A percentile compares a stretch with the other conserved stretches of the same genome.
These are phyloP conservation scores for Chrysosporium keratinophilum DNA, from an alignment of 2,329 filamentous ascomycete genomes.

Conservation along the genomic window DNA sequence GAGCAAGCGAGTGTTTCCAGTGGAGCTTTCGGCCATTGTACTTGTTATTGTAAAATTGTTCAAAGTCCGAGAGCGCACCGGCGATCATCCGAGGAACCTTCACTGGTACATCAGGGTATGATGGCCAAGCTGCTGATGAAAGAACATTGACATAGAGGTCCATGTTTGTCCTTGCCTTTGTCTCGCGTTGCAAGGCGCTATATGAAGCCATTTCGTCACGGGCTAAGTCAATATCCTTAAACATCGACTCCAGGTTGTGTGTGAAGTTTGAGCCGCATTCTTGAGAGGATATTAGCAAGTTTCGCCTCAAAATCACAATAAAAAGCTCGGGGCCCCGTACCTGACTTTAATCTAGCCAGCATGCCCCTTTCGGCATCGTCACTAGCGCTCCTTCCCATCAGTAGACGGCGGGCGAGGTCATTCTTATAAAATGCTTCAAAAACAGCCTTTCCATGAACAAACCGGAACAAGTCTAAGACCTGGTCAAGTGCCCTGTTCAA, in stretches of 20 bases:
- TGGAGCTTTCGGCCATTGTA: slow-evolving; percentile 76
- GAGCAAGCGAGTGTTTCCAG: slow-evolving; percentile 89
- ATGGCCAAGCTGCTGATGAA: slow-evolving; percentile 86
- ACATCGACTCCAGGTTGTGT: slow-evolving; percentile 97
- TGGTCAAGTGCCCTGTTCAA: slow-evolving; percentile 87
- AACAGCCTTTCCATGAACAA: slow-evolving; percentile 92
- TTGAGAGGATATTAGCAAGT: slow-evolving; percentile 17
- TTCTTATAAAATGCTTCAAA: slow-evolving; percentile 99
- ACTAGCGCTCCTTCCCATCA: slow-evolving; percentile 87
- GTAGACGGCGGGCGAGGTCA: slow-evolving; percentile 74
- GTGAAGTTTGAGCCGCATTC: slow-evolving; percentile 94
- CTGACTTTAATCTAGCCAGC: slow-evolving; percentile 75
- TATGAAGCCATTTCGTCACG: slow-evolving; percentile 90
- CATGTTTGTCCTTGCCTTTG: slow-evolving; percentile 48
- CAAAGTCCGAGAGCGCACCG: slow-evolving; percentile 68
- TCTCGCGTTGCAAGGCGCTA: slow-evolving; percentile 55
- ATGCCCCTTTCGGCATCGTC: slow-evolving; percentile 94
- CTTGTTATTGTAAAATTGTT: slow-evolving; percentile 76
- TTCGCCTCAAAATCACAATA: slow-evolving; percentile 2
- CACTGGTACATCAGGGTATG: slow-evolving; percentile 67
- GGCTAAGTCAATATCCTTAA: slow-evolving; percentile 91
- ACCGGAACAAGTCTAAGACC: slow-evolving; percentile 87
- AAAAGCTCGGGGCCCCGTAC: slow-evolving; percentile 27
- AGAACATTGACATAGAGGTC: slow-evolving; percentile 81
- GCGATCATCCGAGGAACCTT: slow-evolving; percentile 66